These are phyloP conservation scores for Akanthomyces muscarius DNA, from an alignment of 2,329 filamentous ascomycete species.

Conservation along the genomic window DNA sequence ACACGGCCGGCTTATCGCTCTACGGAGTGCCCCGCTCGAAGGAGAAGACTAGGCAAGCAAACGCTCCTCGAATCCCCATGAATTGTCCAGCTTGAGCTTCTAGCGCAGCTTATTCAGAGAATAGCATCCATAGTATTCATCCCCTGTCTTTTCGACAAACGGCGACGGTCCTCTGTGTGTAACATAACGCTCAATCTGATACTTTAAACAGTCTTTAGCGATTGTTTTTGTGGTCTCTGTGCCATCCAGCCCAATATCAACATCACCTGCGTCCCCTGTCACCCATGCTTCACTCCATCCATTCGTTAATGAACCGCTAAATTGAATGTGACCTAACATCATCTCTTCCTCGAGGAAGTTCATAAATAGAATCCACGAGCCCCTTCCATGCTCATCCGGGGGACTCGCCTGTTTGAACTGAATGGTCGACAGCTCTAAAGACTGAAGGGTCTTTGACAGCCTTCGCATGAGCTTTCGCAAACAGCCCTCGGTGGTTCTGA, in stretches of 20 bases:
- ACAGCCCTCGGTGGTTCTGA: not conserved
- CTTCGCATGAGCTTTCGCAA: not conserved
- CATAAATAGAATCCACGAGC: not conserved
- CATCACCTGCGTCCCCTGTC: not conserved
- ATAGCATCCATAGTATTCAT: not conserved
- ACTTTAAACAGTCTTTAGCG: not conserved
- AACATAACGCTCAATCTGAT: not conserved
- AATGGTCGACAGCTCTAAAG: not conserved
- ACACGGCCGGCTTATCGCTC: not conserved
- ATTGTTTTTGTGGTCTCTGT: not conserved
- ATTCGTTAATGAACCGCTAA: not conserved
- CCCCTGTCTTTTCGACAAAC: not conserved
- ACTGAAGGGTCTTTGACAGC: not conserved
- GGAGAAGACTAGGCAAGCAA: not conserved
- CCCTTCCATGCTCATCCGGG: not conserved
- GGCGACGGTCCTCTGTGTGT: not conserved
- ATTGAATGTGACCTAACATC: not conserved
- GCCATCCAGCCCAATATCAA: not conserved
- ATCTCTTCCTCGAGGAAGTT: not conserved
- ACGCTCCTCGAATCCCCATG: not conserved
- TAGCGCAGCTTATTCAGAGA: not conserved
- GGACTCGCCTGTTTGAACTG: not conserved
- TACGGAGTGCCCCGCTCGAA: no score
- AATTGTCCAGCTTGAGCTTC: not conserved
- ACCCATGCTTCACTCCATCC: not conserved